phyloP scores from a whole-genome alignment of 2,329 filamentous ascomycete genomes.

The Rhexocercosporidium sp. region DNA sequence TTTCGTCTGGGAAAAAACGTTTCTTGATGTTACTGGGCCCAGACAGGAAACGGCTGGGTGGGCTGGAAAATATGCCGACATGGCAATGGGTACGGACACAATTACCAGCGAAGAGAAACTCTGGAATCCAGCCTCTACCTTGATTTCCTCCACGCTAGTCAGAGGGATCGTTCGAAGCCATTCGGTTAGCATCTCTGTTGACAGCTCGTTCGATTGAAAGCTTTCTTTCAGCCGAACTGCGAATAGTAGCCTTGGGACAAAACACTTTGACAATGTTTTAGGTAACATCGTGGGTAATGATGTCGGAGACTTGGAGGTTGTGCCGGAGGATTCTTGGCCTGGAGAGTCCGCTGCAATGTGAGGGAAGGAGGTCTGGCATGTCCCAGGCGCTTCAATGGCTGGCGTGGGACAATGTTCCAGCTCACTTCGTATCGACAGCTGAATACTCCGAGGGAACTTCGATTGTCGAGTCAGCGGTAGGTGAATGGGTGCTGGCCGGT shows the following conservation, averaged over 20 bases:
- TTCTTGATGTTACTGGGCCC: slow-evolving; percentile 10
- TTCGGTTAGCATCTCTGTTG: slow-evolving; percentile 15
- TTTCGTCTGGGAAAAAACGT: neutral
- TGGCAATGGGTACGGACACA: slow-evolving; percentile 5
- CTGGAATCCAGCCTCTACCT: slow-evolving; percentile 13
- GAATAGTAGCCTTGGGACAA: slow-evolving; percentile 15
- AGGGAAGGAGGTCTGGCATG: too few relatives aligned
- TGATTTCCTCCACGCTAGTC: slow-evolving; percentile 10
- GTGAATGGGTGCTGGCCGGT: slow-evolving; percentile 16
- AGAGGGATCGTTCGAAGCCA: slow-evolving; percentile 19
- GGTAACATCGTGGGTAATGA: neutral
- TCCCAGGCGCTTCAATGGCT: too few relatives aligned
- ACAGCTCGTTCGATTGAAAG: slow-evolving; percentile 7
- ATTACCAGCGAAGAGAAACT: slow-evolving; percentile 13
- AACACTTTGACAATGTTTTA: neutral
- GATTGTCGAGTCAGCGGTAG: neutral
- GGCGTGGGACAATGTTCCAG: too few relatives aligned
- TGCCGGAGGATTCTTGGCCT: too few relatives aligned
- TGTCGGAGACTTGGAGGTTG: neutral
- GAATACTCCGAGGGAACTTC: slow-evolving; percentile 5
- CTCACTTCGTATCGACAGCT: neutral
- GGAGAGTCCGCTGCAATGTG: too few relatives aligned
- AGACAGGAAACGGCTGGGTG: slow-evolving; percentile 4
- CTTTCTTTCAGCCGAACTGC: slow-evolving; percentile 9
- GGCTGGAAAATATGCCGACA: slow-evolving; percentile 9